These are phyloP conservation scores for Ilyonectria destructans DNA, from an alignment of 2,329 filamentous ascomycete genomes.

Conservation along the genomic window DNA sequence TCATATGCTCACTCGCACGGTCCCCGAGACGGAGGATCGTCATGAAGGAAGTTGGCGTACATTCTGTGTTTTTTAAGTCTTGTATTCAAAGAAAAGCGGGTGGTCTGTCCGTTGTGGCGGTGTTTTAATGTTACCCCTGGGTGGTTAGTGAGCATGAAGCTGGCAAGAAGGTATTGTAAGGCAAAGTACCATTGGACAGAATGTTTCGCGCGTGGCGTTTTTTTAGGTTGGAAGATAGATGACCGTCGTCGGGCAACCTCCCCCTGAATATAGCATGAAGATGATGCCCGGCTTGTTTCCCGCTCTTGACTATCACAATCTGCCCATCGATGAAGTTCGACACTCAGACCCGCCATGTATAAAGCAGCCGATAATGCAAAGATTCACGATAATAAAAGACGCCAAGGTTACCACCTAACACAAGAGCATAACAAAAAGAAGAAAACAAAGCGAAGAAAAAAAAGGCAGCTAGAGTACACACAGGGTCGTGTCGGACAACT, in stretches of 20 bases:
- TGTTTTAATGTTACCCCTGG: constrained; percentile 16
- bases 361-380: constrained; percentile 2
- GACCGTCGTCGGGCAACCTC: constrained; percentile 21
- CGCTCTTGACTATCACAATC: constrained; percentile 9
- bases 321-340: constrained; percentile 13
- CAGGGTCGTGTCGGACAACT: constrained; percentile 40
- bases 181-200: constrained; percentile 14
- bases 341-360: neutral
- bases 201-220: constrained; percentile 30
- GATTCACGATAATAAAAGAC: constrained; percentile 35
- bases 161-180: constrained; percentile 5
- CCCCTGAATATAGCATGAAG: constrained; percentile 33
- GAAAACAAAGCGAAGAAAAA: constrained; percentile 40
- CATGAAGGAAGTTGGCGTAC: constrained; percentile 14
- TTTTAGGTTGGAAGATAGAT: constrained; percentile 30
- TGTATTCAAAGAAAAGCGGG: constrained; percentile 24
- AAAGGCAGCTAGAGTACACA: constrained; percentile 47
- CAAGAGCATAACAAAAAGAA: constrained; percentile 35
- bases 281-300: constrained; percentile 19
- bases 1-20: neutral
- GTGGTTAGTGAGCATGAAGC: constrained; percentile 1
- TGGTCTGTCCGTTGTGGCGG: constrained; percentile 11
- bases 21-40: constrained; percentile 8
- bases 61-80: constrained; percentile 25
- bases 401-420: constrained; percentile 43